These are phyloP conservation scores for Diplodia corticola DNA, from an alignment of 2,329 filamentous ascomycete genomes.

Conservation along the genomic window DNA sequence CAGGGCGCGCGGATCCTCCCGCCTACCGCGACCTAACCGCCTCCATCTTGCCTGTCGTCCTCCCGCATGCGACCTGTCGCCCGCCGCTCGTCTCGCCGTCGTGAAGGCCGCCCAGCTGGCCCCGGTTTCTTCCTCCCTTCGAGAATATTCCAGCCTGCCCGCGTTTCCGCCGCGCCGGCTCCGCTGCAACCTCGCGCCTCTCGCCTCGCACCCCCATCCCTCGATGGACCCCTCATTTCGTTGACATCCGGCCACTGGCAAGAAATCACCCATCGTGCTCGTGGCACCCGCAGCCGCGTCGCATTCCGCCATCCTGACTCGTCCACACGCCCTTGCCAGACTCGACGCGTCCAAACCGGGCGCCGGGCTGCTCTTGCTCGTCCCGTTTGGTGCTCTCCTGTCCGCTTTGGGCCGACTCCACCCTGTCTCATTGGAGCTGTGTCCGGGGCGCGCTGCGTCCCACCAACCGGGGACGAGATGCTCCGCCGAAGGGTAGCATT, in stretches of 20 bases:
- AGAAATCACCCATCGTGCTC: neutral
- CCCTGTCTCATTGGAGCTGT: constrained; percentile 8
- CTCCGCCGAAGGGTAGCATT: constrained; percentile 4
- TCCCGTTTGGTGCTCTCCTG: neutral
- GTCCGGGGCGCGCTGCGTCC: constrained; percentile 4
- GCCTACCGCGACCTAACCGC: neutral
- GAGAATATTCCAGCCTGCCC: constrained; percentile 3
- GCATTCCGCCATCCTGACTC: constrained; percentile 10
- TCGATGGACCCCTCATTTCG: constrained; percentile 3
- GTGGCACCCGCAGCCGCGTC: neutral
- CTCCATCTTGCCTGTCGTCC: neutral
- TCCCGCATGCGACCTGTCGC: constrained; percentile 22
- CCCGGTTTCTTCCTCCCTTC: constrained; percentile 13
- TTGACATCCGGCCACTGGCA: constrained; percentile 1
- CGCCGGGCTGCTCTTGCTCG: neutral
- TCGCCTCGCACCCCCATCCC: neutral
- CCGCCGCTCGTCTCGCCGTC: neutral
- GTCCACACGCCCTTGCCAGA: neutral
- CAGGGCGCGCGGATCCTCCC: constrained; percentile 14
- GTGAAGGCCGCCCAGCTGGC: neutral
- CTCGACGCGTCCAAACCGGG: constrained; percentile 1
- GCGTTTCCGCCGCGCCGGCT: neutral
- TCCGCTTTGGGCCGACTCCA: neutral
- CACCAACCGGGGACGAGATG: constrained; percentile 19
- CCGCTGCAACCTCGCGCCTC: neutral